phyloP scores from a whole-genome alignment of 345 rosid genomes.

The Heritiera fomes region DNA sequence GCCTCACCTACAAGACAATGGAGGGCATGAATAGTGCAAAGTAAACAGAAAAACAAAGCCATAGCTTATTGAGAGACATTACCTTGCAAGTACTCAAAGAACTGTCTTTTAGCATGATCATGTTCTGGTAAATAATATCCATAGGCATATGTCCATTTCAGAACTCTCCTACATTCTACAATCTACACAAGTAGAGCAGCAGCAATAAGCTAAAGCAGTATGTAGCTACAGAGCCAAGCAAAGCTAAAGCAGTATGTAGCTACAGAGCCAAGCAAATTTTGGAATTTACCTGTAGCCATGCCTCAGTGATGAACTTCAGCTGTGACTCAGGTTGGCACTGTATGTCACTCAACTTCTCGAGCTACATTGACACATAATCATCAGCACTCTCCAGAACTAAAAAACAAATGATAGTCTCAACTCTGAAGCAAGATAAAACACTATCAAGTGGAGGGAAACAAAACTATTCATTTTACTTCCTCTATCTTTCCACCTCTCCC shows the following conservation, averaged over 20 bases:
- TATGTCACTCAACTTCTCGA: constrained; percentile 80
- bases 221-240: not conserved
- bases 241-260: constrained; percentile 16
- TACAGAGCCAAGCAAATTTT: not conserved
- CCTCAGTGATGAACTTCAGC: constrained; percentile 82
- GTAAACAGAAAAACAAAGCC: constrained; percentile 1
- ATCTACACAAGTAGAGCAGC: constrained; percentile 43
- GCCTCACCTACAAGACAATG: constrained; percentile 62
- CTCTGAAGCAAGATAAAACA: constrained; percentile 8
- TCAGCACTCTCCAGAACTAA: constrained; percentile 24
- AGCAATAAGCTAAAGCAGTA: constrained; percentile 15
- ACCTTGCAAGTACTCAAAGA: constrained; percentile 91
- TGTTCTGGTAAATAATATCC: constrained; percentile 78
- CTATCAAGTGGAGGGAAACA: not conserved
- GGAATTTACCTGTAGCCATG: constrained; percentile 76
- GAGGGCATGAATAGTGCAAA: constrained; percentile 16
- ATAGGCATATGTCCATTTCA: constrained; percentile 89
- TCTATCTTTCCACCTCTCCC: not conserved
- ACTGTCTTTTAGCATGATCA: constrained; percentile 71
- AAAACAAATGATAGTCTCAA: not conserved
- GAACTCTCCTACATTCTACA: constrained; percentile 83
- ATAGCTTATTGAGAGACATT: constrained; percentile 18
- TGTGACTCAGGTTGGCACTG: constrained; percentile 86
- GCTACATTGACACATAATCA: constrained; percentile 37
- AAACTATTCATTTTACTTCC: not conserved